Percentiles rank a stretch among this genome's conserved stretches.
These are phyloP conservation scores for Scutellaria minor DNA, from an alignment of 257 asterid genomes.

Conservation along the genomic window DNA sequence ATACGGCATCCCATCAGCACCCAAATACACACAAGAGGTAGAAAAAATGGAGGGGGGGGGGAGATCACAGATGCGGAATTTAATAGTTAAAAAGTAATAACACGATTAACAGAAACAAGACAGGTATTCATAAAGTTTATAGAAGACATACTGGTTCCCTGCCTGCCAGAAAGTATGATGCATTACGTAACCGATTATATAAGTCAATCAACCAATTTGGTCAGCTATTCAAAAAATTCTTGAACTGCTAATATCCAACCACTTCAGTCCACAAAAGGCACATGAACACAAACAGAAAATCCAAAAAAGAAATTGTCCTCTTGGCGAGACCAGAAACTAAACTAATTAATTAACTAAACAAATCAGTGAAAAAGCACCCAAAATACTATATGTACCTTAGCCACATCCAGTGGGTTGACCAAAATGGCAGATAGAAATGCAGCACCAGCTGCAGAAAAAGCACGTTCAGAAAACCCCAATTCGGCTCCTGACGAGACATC, in stretches of 20 bases:
- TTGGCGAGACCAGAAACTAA: neutral
- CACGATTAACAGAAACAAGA: neutral
- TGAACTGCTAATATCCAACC: neutral
- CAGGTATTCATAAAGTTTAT: neutral
- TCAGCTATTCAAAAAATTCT: conserved; percentile 20
- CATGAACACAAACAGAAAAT: conserved; percentile 20
- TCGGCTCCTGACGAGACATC: conserved; percentile 38
- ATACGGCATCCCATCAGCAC: conserved; percentile 11
- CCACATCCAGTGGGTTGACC: conserved; percentile 93
- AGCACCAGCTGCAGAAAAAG: conserved; percentile 92
- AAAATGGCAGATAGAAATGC: conserved; percentile 86
- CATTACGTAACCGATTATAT: neutral
- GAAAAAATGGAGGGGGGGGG: neutral
- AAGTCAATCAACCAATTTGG: conserved; percentile 16
- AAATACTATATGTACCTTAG: conserved; percentile 55
- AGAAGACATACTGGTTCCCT: neutral
- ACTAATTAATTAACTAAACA: conserved; percentile 1
- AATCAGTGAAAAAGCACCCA: neutral
- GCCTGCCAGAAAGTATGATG: neutral
- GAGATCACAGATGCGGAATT: neutral
- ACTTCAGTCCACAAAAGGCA: conserved; percentile 24
- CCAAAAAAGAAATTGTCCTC: neutral
- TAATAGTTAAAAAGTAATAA: neutral
- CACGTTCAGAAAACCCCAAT: conserved; percentile 63
- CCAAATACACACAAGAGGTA: conserved; percentile 3